Conservation (phyloP, 257 asterid species). For the Nicotiana knightiana region DNA sequence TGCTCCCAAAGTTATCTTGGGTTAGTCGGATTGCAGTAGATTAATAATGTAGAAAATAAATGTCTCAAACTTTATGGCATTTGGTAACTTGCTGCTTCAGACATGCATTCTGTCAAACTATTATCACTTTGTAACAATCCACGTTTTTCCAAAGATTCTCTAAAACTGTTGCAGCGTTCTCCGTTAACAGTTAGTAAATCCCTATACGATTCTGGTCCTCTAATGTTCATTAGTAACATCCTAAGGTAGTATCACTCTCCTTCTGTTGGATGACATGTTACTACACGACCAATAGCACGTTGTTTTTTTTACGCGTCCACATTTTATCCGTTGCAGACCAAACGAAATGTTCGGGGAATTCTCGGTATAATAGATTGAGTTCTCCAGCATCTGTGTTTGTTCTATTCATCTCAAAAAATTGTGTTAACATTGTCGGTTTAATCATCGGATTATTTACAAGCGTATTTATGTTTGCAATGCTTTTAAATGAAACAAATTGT, state of each 20-base stretch:
- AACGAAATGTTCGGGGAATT: too few species aligned
- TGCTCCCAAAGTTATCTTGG: background rate
- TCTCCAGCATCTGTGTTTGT: too few species aligned
- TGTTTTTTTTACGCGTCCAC: background rate
- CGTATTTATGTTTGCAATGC: too few species aligned
- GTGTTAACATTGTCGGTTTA: too few species aligned
- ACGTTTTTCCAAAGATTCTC: background rate
- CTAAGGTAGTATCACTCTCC: background rate
- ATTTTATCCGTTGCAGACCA: too few species aligned
- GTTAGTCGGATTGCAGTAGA: background rate
- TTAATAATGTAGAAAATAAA: too few species aligned
- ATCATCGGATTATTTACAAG: too few species aligned
- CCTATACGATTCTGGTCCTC: background rate
- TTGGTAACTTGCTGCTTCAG: background rate
- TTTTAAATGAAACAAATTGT: too few species aligned
- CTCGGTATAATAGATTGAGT: too few species aligned
- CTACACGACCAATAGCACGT: background rate
- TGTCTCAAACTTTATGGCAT: too few species aligned
- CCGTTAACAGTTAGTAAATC: background rate
- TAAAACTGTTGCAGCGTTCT: too few species aligned
- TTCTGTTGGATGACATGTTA: background rate
- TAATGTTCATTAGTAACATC: background rate
- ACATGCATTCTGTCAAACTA: background rate
- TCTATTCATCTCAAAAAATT: too few species aligned
- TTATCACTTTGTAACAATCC: background rate